Conservation (phyloP, 768 basidiomycete genomes). For the Tylopilus intermedius region DNA sequence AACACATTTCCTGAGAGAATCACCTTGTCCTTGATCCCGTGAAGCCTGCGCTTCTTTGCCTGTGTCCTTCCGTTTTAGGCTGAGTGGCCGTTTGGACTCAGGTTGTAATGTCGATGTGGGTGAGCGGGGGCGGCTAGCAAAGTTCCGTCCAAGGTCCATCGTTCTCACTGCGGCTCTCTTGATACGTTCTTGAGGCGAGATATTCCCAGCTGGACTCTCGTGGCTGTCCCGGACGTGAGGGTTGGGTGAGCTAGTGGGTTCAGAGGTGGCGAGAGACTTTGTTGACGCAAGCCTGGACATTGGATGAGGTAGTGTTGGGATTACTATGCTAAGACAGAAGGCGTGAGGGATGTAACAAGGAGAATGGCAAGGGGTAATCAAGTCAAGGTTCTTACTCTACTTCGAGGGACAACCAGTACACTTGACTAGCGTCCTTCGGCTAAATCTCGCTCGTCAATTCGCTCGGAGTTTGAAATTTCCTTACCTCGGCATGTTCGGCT, state of each 20-base stretch:
- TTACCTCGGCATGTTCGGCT: slow-evolving; percentile 17
- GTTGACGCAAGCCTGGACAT: slow-evolving; percentile 27
- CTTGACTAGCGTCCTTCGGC: no score
- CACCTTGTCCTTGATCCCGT: slow-evolving; percentile 29
- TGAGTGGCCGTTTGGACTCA: slow-evolving; percentile 49
- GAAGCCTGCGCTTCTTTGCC: slow-evolving; percentile 33
- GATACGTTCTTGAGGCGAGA: slow-evolving; percentile 40
- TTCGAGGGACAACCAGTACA: slow-evolving; percentile 18
- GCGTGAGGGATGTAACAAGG: not conserved
- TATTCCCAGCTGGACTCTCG: slow-evolving; percentile 25
- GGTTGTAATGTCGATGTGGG: slow-evolving; percentile 28
- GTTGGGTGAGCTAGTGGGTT: slow-evolving; percentile 30
- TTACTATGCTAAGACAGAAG: slow-evolving; percentile 9
- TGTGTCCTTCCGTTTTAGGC: slow-evolving; percentile 50
- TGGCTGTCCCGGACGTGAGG: slow-evolving; percentile 29
- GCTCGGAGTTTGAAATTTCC: slow-evolving; percentile 13
- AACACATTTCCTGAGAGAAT: slow-evolving; percentile 25
- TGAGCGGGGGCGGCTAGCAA: slow-evolving; percentile 38
- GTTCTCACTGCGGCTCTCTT: slow-evolving; percentile 55
- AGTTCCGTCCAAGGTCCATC: slow-evolving; percentile 60
- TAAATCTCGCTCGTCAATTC: not conserved
- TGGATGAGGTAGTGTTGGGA: not conserved
- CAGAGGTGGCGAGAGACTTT: slow-evolving; percentile 20
- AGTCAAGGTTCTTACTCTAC: slow-evolving; percentile 8
- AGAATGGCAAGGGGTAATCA: slow-evolving; percentile 2